phyloP scores from a whole-genome alignment of 2,329 filamentous ascomycete species.

The Hypoxylon sp. region DNA sequence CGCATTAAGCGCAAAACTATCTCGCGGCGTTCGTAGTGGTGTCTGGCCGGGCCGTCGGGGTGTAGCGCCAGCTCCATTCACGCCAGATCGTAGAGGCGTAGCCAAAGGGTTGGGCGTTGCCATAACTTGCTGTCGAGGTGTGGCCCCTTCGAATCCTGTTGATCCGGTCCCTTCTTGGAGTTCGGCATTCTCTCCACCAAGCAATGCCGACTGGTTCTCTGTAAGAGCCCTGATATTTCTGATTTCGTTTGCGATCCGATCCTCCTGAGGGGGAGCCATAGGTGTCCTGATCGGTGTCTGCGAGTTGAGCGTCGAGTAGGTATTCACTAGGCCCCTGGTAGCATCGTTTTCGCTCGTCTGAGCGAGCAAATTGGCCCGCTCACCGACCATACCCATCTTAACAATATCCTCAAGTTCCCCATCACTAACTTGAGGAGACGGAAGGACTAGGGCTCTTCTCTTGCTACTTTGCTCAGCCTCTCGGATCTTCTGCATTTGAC shows the following conservation, averaged over 20 bases:
- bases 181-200: slow-evolving; percentile 94
- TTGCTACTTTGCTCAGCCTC: slow-evolving; percentile 98
- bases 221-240: slow-evolving; percentile 92
- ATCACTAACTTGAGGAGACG: slow-evolving; percentile 91
- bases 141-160: slow-evolving; percentile 87
- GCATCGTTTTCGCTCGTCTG: slow-evolving; percentile 84
- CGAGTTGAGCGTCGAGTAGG: slow-evolving; percentile 84
- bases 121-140: slow-evolving; percentile 81
- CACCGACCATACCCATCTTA: slow-evolving; percentile 96
- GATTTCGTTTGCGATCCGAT: slow-evolving; percentile 96
- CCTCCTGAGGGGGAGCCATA: slow-evolving; percentile 89
- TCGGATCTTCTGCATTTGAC: slow-evolving; percentile 91
- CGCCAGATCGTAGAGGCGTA: slow-evolving; percentile 79
- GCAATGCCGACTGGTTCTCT: slow-evolving; percentile 90
- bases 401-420: slow-evolving; percentile 96
- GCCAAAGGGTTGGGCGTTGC: slow-evolving; percentile 97
- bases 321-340: slow-evolving; percentile 86
- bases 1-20: slow-evolving; percentile 85
- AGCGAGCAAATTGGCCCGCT: slow-evolving; percentile 81
- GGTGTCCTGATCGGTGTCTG: slow-evolving; percentile 92
- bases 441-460: slow-evolving; percentile 82
- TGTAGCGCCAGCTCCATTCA: slow-evolving; percentile 75
- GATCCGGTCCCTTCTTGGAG: slow-evolving; percentile 84
- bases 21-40: slow-evolving; percentile 87
- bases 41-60: slow-evolving; percentile 79